A percentile compares a stretch with the other conserved stretches of the same genome.
Evolutionary conservation across 306 rosid species (phyloP).

Genomic region (Mimosa pudica): DNA sequence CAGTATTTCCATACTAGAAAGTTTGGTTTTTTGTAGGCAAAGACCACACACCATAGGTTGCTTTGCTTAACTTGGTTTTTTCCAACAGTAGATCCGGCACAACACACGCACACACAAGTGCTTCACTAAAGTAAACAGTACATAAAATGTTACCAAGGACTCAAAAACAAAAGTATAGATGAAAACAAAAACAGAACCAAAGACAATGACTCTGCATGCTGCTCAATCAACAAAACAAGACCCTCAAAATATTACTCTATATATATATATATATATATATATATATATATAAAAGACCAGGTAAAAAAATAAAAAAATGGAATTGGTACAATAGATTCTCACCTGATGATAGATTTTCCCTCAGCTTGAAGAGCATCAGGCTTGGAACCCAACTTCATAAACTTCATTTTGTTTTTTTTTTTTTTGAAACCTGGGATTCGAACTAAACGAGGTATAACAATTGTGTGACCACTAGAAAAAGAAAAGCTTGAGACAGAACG

Average conservation of each 20-base stretch:
- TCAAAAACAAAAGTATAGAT: background rate
- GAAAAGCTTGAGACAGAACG: slow-evolving; percentile 1
- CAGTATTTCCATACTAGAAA: background rate
- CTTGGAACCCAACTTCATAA: slow-evolving; percentile 95
- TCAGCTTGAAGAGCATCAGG: slow-evolving; percentile 88
- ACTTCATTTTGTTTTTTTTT: slow-evolving; percentile 74
- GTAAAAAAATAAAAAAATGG: background rate
- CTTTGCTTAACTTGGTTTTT: background rate
- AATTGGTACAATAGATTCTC: background rate
- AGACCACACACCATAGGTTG: background rate
- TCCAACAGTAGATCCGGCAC: background rate
- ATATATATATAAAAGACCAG: background rate
- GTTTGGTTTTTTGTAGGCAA: slow-evolving; percentile 1
- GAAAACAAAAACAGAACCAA: background rate
- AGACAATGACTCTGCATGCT: background rate
- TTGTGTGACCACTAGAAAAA: background rate
- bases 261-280: no score
- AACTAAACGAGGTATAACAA: background rate
- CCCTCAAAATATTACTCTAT: background rate
- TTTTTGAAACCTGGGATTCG: background rate
- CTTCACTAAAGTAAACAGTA: background rate
- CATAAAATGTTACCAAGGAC: background rate
- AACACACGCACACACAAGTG: slow-evolving; percentile 2
- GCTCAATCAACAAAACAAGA: background rate
- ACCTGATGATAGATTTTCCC: slow-evolving; percentile 78